Conservation (phyloP, 2,329 filamentous ascomycete genomes). For the Colletotrichum truncatum region DNA sequence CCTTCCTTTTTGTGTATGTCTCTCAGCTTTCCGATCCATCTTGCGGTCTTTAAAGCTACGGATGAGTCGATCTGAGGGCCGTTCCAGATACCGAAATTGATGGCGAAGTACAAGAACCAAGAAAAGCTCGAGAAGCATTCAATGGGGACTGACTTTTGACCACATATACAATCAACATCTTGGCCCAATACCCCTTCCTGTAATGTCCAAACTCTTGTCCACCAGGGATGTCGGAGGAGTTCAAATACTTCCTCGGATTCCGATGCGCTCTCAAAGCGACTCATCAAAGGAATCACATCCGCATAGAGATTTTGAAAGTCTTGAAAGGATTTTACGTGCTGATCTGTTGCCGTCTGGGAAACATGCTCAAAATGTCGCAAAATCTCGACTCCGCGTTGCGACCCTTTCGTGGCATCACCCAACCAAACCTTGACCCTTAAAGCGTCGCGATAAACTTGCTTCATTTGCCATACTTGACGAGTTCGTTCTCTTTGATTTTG, state of each 20-base stretch:
- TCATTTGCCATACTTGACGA: slow-evolving; percentile 35
- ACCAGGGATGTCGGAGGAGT: neutral
- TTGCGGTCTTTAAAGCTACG: neutral
- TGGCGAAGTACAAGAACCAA: neutral
- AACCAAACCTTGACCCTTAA: slow-evolving; percentile 36
- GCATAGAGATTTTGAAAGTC: neutral
- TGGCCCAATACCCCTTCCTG: slow-evolving; percentile 28
- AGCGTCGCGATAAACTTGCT: slow-evolving; percentile 34
- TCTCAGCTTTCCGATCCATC: neutral
- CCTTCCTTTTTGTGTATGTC: neutral
- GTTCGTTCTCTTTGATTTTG: slow-evolving; percentile 32
- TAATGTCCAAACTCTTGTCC: slow-evolving; percentile 33
- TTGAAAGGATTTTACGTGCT: neutral
- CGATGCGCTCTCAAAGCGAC: no score
- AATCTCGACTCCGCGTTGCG: neutral
- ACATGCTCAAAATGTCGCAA: neutral
- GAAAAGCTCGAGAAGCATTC: neutral
- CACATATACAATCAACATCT: neutral
- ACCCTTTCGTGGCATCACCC: slow-evolving; percentile 2
- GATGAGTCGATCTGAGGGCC: neutral
- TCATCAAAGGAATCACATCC: neutral
- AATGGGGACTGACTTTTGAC: neutral
- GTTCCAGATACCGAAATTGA: neutral
- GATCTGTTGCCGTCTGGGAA: neutral
- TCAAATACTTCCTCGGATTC: neutral